Percentiles rank a stretch among this genome's conserved stretches.
Evolutionary conservation across 345 rosid genomes (phyloP).

Genomic region (Syzygium jambos): DNA sequence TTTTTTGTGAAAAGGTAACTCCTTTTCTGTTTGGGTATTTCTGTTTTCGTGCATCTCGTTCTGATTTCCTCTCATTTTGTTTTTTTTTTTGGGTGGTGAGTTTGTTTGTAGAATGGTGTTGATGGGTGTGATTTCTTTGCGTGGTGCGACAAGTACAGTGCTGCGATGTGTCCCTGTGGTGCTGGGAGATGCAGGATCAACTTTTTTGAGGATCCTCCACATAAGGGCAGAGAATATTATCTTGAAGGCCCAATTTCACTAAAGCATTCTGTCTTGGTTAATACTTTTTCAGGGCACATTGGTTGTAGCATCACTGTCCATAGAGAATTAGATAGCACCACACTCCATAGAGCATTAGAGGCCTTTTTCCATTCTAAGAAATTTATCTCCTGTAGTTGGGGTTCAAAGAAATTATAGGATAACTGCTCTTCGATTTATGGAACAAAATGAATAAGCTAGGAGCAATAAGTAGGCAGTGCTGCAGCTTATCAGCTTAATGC

Average conservation of each 20-base stretch:
- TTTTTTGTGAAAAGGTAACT: not conserved
- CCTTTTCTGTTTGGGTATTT: not conserved
- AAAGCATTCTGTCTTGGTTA: not conserved
- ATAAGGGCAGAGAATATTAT: not conserved
- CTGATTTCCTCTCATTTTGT: not conserved
- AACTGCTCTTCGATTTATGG: not conserved
- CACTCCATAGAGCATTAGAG: not conserved
- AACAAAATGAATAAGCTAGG: not conserved
- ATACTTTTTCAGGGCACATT: not conserved
- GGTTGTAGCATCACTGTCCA: not conserved
- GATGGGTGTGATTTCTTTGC: not conserved
- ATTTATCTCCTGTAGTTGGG: not conserved
- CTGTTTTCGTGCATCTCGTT: not conserved
- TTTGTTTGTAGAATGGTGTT: too few relatives aligned
- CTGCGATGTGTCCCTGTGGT: slow-evolving; percentile 24
- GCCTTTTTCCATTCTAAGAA: not conserved
- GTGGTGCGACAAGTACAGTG: slow-evolving; percentile 25
- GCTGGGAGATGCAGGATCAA: slow-evolving; percentile 26
- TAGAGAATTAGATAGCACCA: not conserved
- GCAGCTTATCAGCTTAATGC: not conserved
- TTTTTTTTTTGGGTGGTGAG: not conserved
- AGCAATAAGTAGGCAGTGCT: not conserved
- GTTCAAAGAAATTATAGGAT: not conserved
- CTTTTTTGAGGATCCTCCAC: not conserved
- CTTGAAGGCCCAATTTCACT: not conserved